Evolutionary conservation across 225 moss, liverwort and hornwort genomes (phyloP).

Genomic region (Lunularia cruciata): DNA sequence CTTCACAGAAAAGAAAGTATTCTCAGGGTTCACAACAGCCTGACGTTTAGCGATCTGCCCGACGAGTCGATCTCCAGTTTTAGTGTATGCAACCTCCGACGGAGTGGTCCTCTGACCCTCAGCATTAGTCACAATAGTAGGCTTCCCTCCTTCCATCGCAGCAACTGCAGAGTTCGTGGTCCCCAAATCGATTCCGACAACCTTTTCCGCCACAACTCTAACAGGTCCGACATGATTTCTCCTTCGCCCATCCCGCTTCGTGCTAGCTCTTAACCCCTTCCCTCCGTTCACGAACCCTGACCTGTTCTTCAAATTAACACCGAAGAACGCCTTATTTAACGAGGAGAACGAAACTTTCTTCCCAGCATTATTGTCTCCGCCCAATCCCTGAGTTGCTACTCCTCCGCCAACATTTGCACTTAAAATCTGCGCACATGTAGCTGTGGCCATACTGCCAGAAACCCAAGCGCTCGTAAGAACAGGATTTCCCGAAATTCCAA

Average conservation of each 20-base stretch:
- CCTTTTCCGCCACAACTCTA: conserved; percentile 90
- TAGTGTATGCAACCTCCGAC: conserved; percentile 92
- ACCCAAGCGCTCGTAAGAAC: too few relatives aligned
- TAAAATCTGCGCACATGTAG: too few relatives aligned
- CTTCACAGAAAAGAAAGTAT: conserved; percentile 94
- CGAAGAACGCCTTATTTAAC: conserved; percentile 68
- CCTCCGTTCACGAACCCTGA: conserved; percentile 57
- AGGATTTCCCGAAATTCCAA: too few relatives aligned
- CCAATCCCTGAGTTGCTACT: too few relatives aligned
- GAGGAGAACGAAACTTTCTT: too few relatives aligned
- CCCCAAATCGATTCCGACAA: conserved; percentile 91
- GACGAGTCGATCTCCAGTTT: conserved; percentile 79
- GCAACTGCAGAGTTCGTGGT: conserved; percentile 97
- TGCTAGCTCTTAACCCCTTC: conserved; percentile 55
- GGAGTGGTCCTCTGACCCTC: conserved; percentile 90
- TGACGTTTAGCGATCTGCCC: conserved; percentile 98
- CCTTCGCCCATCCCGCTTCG: conserved; percentile 25
- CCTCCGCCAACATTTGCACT: too few relatives aligned
- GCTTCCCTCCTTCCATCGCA: conserved; percentile 98
- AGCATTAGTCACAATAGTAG: conserved; percentile 89
- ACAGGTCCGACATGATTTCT: conserved; percentile 54
- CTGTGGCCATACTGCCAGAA: too few relatives aligned
- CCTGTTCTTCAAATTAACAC: conserved; percentile 54
- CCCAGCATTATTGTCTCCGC: too few relatives aligned
- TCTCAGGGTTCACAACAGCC: conserved; percentile 91